Base-by-base conservation (phyloP, 352 stramenopile genomes). In the Phytophthora nicotianae region DNA sequence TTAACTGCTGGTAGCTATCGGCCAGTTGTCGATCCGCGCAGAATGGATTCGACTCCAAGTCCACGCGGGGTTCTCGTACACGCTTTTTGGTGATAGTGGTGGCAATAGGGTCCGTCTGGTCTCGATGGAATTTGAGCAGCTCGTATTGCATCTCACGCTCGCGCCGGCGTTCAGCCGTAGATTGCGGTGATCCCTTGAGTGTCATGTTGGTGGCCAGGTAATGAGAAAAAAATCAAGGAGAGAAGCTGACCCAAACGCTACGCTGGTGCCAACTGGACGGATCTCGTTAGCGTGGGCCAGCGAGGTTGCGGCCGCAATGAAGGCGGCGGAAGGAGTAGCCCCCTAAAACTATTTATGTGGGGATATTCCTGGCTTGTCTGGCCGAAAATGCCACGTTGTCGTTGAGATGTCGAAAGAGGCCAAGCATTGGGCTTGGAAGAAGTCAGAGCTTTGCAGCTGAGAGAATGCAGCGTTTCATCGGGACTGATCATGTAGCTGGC, bases 131-230 rank as follows among this genome's bases (percentile, higher is more conserved):
- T 33, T 81, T 79, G 26, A 76, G 74, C 47, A 95, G 79, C 60
- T 92, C 86, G 8, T 67, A 37, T 37, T 90, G 72, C 86, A 95
- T 95, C 37, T 82, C 70, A 26, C 71, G 72, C 70, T 90, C 83
- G 38, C 83, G 78, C 26, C 70, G 71, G 19, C 51, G 60, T 27
- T 72, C 59, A 24, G 50, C 48, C 24, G 56, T 41, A 14, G 61
- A 72, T 40, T 16, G 49, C 35, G 55, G 52, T 19, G 53, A 70
- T 27, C 49, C 47, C 50, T 55, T 45, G 17, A 63, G 56, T 42
- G 55, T 61, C 47, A 75, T 61, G 14, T 3, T 29, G n/a, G 45
- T 14, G 9, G n/a, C 19, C n/a, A 53, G 21, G 21, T 20, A 46
- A 52, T n/a, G 56, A 24, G 33, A 48, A 50, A 48, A 50, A 37